Evolutionary conservation across 352 stramenopile genomes (phyloP).

Genomic region (Pythium aristosporum): DNA sequence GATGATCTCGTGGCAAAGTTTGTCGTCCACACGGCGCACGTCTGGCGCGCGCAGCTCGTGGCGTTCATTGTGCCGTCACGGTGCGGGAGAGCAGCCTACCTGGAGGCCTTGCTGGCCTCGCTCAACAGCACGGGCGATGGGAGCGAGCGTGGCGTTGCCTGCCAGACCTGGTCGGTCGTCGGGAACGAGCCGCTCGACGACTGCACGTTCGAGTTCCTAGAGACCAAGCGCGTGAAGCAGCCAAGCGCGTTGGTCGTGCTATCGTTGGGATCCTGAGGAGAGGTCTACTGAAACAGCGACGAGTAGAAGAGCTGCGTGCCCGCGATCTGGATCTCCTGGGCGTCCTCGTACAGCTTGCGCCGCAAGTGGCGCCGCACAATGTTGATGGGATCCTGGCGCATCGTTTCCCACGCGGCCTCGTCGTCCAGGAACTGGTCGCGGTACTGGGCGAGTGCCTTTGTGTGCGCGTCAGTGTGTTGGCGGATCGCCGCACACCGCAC

Average conservation of each 20-base stretch:
- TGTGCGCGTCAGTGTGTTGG: conserved; percentile 47
- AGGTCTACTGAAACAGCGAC: conserved; percentile 44
- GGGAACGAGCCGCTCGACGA: conserved; percentile 34
- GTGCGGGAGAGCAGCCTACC: conserved; percentile 43
- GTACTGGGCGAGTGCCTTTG: conserved; percentile 39
- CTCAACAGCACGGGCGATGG: conserved; percentile 11
- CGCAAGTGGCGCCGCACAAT: conserved; percentile 57
- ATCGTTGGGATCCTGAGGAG: neutral
- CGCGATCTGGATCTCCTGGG: conserved; percentile 64
- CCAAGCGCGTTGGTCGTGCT: conserved; percentile 46
- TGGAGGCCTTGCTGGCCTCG: conserved; percentile 35
- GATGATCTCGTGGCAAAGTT: conserved; percentile 59
- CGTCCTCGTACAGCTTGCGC: conserved; percentile 52
- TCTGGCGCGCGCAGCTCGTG: conserved; percentile 52
- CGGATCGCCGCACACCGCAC: conserved; percentile 65
- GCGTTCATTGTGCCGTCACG: conserved; percentile 74
- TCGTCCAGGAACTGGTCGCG: conserved; percentile 56
- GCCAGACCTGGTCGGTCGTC: conserved; percentile 33
- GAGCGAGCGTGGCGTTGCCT: neutral
- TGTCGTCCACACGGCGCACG: conserved; percentile 39
- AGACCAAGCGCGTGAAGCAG: conserved; percentile 60
- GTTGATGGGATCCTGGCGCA: conserved; percentile 71
- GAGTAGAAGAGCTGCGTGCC: conserved; percentile 67
- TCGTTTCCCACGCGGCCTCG: conserved; percentile 58
- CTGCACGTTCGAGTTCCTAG: conserved; percentile 62